Evolutionary conservation across 1,139 yeast species (phyloP), one percentile per base, ranked within the genome.

Genomic region (Geotrichum europaeum): DNA sequence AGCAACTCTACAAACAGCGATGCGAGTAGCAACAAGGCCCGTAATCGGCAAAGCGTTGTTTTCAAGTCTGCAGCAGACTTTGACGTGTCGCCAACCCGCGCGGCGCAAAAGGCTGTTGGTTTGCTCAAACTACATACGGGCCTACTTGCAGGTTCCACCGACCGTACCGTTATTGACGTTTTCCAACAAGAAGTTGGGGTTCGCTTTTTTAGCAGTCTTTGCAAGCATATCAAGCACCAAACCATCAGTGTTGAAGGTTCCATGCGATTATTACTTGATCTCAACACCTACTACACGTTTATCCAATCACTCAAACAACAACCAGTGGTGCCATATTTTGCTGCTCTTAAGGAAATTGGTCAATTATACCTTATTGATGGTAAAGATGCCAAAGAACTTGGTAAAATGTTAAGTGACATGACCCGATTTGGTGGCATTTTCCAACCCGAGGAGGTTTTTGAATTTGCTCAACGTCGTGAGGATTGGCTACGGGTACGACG

Each of bases 101-200:
- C 96, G 59, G 96, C 96, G 0, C 69, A 67, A 13, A 81, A 82
- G 62, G 86, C 84, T 0, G 83, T 89, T 0, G 77, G 79, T 32
- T 77, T 91, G 34, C 74, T 94, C 58, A 82, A 82, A 24, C 83
- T 85, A n/a, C 96, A 94, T 70, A 84, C 92, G 64, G 83, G 84
- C 62, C 75, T 92, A 58, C 76, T 94, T 56, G 85, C 83, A 22
- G 96, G 94, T 2, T 84, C 96, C 22, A 90, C 97, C 0, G 98
- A 94, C 62, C 89, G 87, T 69, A 83, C 91, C 0, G 87, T 95
- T 10, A 83, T 92, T 43, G 98, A 92, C 68, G 96, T 94, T 0
- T 94, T 91, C 70, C 96, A 92, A 68, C 96, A 92, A 70, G 99
- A 94, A 70, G 85, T 94, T 45, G 97, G 97, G 0, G 91, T 90